These are phyloP conservation scores for Vigna trinervia DNA, from an alignment of 306 rosid genomes.

Conservation along the genomic window DNA sequence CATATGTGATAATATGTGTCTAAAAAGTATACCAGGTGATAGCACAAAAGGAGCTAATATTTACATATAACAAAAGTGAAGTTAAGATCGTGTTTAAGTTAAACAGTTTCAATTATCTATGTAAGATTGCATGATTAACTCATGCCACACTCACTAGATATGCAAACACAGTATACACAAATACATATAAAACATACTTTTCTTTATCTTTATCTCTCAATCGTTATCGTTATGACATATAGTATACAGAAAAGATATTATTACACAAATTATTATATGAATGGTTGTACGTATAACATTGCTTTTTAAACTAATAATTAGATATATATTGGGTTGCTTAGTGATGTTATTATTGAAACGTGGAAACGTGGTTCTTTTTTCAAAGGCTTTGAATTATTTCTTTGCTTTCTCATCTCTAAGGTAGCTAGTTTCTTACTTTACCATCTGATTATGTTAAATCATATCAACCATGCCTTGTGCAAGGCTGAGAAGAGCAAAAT, in stretches of 20 bases:
- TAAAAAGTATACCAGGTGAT: background rate
- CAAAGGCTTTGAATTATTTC: constrained; percentile 8
- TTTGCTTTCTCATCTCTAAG: constrained; percentile 7
- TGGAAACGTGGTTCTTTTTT: background rate
- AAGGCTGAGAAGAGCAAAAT: constrained; percentile 1
- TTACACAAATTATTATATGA: no score
- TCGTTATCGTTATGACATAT: no score
- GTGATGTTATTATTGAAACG: background rate
- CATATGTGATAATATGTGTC: background rate
- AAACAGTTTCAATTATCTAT: background rate
- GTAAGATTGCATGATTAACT: background rate
- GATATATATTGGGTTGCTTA: background rate
- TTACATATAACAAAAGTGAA: background rate
- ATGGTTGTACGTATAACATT: no score
- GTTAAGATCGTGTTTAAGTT: background rate
- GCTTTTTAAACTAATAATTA: background rate
- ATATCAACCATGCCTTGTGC: background rate
- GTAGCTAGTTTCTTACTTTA: background rate
- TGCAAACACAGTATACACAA: background rate
- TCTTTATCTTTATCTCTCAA: no score
- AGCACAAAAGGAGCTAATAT: background rate
- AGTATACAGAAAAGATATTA: no score
- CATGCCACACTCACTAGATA: background rate
- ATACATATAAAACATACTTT: background rate
- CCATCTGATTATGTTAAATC: background rate